Conservation (phyloP, 257 asterid species). For the Salvia miltiorrhiza region DNA sequence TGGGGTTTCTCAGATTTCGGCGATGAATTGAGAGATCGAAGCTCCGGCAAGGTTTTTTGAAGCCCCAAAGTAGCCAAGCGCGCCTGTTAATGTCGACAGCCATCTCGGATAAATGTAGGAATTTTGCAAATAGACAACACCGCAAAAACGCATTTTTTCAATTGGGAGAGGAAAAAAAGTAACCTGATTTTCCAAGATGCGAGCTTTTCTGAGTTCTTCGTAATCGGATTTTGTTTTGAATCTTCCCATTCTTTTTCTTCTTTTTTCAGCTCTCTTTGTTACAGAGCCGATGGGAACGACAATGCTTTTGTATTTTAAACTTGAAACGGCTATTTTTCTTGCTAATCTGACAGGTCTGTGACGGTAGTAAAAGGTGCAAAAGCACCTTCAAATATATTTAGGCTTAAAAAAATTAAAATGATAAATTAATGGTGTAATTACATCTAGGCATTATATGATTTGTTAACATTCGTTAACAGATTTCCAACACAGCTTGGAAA, state of each 20-base stretch:
- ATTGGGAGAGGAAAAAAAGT: background rate
- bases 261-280: background rate
- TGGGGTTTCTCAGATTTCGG: no score
- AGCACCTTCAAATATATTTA: no score
- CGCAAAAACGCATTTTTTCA: background rate
- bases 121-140: background rate
- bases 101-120: no score
- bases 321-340: background rate
- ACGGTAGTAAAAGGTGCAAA: background rate
- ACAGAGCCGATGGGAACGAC: background rate
- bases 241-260: constrained; percentile 46
- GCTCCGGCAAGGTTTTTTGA: no score
- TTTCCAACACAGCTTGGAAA: no score
- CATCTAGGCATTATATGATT: no score
- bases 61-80: no score
- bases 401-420: no score
- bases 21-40: no score
- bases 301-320: background rate
- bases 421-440: no score
- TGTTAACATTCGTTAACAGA: no score
- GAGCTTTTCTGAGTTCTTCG: constrained; percentile 59
- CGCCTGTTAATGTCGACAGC: no score
- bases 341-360: constrained; percentile 11
- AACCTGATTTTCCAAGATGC: constrained; percentile 68
- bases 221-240: constrained; percentile 47